These are phyloP conservation scores for Anaeramoeba flamelloides DNA, from an alignment of 78 protist genomes.

Conservation along the genomic window DNA sequence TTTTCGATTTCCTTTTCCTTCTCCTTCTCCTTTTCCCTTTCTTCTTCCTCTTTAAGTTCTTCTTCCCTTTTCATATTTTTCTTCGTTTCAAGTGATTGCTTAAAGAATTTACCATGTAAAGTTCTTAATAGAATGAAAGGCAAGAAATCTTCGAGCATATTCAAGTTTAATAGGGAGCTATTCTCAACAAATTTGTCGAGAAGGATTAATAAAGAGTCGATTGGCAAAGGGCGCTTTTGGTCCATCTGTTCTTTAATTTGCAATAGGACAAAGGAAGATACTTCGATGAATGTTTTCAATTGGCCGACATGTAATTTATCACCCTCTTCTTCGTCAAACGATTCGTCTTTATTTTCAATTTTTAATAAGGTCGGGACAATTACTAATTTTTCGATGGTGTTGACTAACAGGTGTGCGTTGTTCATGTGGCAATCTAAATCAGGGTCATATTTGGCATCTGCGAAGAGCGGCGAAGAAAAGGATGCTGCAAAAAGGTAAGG, in stretches of 20 bases:
- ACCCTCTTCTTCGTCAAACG: background rate
- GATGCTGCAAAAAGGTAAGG: background rate
- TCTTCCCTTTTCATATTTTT: too few species aligned
- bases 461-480: background rate
- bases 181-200: background rate
- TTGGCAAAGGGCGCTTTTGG: background rate
- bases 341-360: background rate
- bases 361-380: background rate
- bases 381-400: background rate
- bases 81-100: too few species aligned
- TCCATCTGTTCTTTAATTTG: background rate
- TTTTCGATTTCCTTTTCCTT: too few species aligned
- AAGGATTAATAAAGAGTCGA: background rate
- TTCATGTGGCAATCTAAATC: background rate
- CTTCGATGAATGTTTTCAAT: background rate
- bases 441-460: background rate
- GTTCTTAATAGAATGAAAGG: too few species aligned
- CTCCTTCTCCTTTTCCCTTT: too few species aligned
- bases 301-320: background rate
- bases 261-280: background rate
- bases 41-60: too few species aligned
- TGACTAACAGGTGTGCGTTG: background rate
- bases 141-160: too few species aligned
- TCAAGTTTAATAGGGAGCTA: too few species aligned
- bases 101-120: too few species aligned